Percentiles rank a stretch among this genome's conserved stretches.
These are phyloP conservation scores for Myxozyma neglecta DNA, from an alignment of 805 yeast genomes.

Conservation along the genomic window DNA sequence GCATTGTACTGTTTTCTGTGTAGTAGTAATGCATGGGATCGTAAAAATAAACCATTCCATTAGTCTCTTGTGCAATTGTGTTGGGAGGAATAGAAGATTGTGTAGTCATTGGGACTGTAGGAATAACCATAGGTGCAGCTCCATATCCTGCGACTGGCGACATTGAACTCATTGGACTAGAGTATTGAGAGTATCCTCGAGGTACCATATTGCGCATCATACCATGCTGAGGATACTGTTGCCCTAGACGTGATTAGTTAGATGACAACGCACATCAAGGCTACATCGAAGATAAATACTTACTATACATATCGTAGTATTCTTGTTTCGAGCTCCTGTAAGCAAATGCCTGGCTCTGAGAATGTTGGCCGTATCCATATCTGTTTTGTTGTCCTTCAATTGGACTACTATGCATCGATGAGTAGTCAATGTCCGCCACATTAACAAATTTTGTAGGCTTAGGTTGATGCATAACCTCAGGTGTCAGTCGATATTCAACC, in stretches of 20 bases:
- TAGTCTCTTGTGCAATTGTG: constrained; percentile 22
- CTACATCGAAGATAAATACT: not conserved
- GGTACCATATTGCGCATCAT: constrained; percentile 14
- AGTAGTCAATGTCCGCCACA: constrained; percentile 26
- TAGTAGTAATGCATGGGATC: constrained; percentile 18
- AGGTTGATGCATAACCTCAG: constrained; percentile 30
- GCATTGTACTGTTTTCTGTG: not conserved
- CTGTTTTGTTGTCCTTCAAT: constrained; percentile 2
- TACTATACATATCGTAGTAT: not conserved
- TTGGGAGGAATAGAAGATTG: constrained; percentile 21
- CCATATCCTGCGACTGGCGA: not conserved
- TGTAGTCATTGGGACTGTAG: constrained; percentile 13
- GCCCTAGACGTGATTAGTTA: not conserved
- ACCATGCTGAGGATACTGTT: not conserved
- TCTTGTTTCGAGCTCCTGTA: constrained; percentile 12
- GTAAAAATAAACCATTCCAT: constrained; percentile 27
- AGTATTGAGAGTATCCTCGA: constrained; percentile 7
- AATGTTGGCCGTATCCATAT: constrained; percentile 4
- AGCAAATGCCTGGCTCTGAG: constrained; percentile 13
- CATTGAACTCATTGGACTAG: not conserved
- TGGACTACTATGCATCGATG: constrained; percentile 13
- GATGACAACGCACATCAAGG: not conserved
- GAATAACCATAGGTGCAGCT: constrained; percentile 12
- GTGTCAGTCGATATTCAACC: constrained; percentile 21
- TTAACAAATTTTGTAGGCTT: constrained; percentile 28